These are phyloP conservation scores for Rhazya stricta DNA, from an alignment of 257 asterid genomes.

Conservation along the genomic window DNA sequence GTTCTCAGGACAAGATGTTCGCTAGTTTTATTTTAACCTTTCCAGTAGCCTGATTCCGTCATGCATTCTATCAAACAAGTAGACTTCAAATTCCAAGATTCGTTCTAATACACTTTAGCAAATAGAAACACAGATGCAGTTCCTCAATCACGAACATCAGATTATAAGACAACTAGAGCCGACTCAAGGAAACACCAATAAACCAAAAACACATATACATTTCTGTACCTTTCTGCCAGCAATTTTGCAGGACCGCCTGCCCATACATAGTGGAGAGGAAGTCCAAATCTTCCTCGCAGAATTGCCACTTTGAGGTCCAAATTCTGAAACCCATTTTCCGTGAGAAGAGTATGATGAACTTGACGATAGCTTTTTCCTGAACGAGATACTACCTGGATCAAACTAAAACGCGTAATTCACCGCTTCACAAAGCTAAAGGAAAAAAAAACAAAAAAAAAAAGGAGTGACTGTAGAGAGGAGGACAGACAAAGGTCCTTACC, in stretches of 20 bases:
- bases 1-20: not conserved
- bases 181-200: not conserved
- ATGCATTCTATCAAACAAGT: constrained; percentile 16
- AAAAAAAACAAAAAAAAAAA: too few species aligned
- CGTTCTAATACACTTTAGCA: not conserved
- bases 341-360: constrained; percentile 39
- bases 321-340: constrained; percentile 31
- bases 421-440: not conserved
- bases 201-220: not conserved
- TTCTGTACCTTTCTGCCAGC: constrained; percentile 81
- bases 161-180: not conserved
- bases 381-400: constrained; percentile 33
- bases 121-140: not conserved
- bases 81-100: not conserved
- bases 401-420: constrained; percentile 4
- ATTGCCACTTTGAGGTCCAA: constrained; percentile 34
- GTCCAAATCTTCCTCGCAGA: constrained; percentile 57
- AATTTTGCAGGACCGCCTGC: constrained; percentile 84
- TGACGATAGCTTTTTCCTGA: constrained; percentile 38
- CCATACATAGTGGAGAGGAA: constrained; percentile 69
- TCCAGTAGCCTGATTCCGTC: not conserved
- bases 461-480: not conserved
- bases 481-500: constrained; percentile 29
- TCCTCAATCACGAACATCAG: not conserved
- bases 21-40: not conserved